These are phyloP conservation scores for Chloropicon primus DNA, from an alignment of 139 green algal genomes.

Conservation along the genomic window DNA sequence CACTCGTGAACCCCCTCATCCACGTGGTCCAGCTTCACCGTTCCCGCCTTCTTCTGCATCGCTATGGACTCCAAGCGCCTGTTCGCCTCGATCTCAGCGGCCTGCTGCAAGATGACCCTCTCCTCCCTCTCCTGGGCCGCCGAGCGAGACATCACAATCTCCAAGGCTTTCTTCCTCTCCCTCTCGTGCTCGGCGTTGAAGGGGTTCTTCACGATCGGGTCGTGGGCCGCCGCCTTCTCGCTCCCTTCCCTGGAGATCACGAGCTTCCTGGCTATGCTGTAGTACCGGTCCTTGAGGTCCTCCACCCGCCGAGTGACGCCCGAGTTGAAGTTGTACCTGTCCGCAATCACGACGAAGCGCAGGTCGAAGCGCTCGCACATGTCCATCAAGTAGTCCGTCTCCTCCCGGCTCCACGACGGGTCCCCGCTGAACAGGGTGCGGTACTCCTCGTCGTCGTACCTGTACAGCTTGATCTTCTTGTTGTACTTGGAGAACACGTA, in stretches of 20 bases:
- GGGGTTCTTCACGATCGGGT: conserved; percentile 52
- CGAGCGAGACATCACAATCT: conserved; percentile 42
- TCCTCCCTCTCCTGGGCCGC: conserved; percentile 46
- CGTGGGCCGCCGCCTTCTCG: conserved; percentile 44
- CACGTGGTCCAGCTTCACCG: neutral
- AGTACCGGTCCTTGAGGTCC: conserved; percentile 83
- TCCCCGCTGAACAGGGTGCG: conserved; percentile 31
- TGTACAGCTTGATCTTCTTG: conserved; percentile 54
- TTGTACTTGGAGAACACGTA: conserved; percentile 86
- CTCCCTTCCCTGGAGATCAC: conserved; percentile 42
- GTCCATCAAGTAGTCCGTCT: conserved; percentile 82
- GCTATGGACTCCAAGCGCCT: conserved; percentile 33
- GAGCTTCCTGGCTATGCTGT: conserved; percentile 55
- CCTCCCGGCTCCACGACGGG: conserved; percentile 48
- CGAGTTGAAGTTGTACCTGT: conserved; percentile 56
- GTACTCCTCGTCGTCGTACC: conserved; percentile 65
- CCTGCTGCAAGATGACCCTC: conserved; percentile 36
- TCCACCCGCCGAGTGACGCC: conserved; percentile 31
- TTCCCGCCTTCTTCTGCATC: neutral
- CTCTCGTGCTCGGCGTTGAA: conserved; percentile 49
- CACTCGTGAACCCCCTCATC: neutral
- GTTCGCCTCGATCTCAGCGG: conserved; percentile 34
- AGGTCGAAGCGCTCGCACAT: conserved; percentile 57
- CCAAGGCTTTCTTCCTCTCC: conserved; percentile 47
- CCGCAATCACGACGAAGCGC: conserved; percentile 62